Evolutionary conservation across 306 rosid genomes (phyloP), one percentile per base, ranked within the genome.

Genomic region (Dalbergia cochinchinensis): DNA sequence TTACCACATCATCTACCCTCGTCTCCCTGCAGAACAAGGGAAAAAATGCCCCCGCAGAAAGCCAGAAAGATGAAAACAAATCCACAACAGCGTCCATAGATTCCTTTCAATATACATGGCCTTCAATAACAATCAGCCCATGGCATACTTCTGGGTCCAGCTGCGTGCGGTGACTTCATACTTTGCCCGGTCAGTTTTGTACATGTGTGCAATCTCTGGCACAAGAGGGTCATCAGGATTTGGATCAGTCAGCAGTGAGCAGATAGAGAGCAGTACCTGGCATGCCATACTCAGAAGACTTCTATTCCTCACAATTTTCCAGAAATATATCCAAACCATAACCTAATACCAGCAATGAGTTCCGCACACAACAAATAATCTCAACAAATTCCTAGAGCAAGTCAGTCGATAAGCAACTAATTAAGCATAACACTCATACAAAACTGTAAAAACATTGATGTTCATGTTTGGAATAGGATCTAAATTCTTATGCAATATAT

Each of bases 91-190:
- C 31, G 31, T 26, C 9, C 58, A 15, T 53, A 53, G 19, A 53
- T 53, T n/a, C 58, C 58, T 15, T 53, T 53, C 58, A 53, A 53
- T n/a, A 6, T 53, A 37, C 41, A 37, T 4, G 41, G 41, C 5
- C 7, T 6, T 37, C 0, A 37, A 37, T 4, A 37, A 37, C 41
- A 37, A 37, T 4, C 20, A 15, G 18, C 85, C 85, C 91, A 87
- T 85, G 37, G 91, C 88, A 51, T 87, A 83, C 83, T 87, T 85
- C 50, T 85, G 85, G 68, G 91, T 82, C 91, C 91, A 87, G 85
- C 84, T 85, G 39, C 91, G 83, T 34, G 91, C 91, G 48, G 87
- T 87, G 6, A 80, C 18, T 65, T 87, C 91, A 39, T 85, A 87
- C 78, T 85, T 87, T 67, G 85, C 82, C 31, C 81, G 79, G 71